A percentile compares a stretch with the other conserved stretches of the same genome.
Evolutionary conservation across 106 monocot species (phyloP).

Genomic region (Xerophyta viscosa): DNA sequence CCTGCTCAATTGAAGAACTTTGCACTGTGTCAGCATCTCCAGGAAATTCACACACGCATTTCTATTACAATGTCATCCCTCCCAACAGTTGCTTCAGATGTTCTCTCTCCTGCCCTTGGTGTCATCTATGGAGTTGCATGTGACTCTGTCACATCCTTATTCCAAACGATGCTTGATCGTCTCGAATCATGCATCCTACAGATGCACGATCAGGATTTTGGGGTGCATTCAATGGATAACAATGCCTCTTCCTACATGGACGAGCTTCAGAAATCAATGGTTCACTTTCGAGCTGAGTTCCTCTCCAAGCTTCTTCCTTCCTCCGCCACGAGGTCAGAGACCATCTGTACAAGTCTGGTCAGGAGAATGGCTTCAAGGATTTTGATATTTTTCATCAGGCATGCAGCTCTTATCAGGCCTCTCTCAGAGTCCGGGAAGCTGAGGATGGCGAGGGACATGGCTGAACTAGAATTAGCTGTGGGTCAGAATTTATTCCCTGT

Average conservation of each 20-base stretch:
- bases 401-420: conserved; percentile 83
- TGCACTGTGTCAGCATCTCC: conserved; percentile 76
- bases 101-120: conserved; percentile 71
- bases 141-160: conserved; percentile 72
- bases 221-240: conserved; percentile 38
- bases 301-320: conserved; percentile 65
- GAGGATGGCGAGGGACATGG: conserved; percentile 96
- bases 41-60: conserved; percentile 69
- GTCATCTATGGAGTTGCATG: conserved; percentile 70
- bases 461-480: conserved; percentile 86
- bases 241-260: conserved; percentile 85
- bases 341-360: conserved; percentile 63
- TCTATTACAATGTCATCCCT: conserved; percentile 38
- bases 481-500: conserved; percentile 90
- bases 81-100: conserved; percentile 42
- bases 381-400: conserved; percentile 66
- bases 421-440: conserved; percentile 91
- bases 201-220: conserved; percentile 85
- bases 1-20: conserved; percentile 84
- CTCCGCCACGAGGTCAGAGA: conserved; percentile 48
- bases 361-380: conserved; percentile 78
- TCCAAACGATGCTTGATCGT: conserved; percentile 80
- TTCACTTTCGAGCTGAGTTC: conserved; percentile 78
- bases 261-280: conserved; percentile 56
- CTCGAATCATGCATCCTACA: conserved; percentile 69